A percentile compares a stretch with the other conserved stretches of the same genome.
These are phyloP conservation scores for Cystofilobasidium ferigula DNA, from an alignment of 768 basidiomycete genomes.

Conservation along the genomic window DNA sequence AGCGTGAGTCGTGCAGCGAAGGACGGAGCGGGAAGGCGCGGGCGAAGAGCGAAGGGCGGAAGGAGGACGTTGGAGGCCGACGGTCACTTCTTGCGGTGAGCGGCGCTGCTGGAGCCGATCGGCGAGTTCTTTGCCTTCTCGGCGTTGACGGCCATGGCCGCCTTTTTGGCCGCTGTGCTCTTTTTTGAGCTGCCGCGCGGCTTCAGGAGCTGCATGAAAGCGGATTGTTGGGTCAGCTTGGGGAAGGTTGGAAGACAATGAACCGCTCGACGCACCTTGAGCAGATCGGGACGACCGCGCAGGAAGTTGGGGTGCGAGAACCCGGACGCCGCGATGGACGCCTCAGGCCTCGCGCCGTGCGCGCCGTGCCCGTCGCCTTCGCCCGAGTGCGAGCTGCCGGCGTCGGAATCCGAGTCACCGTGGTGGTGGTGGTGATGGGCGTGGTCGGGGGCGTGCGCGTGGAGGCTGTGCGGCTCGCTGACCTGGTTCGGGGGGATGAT, in stretches of 20 bases:
- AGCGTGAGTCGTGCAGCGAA: too few relatives aligned
- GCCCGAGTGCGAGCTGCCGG: conserved; percentile 12
- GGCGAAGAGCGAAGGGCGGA: too few relatives aligned
- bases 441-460: not conserved
- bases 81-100: too few relatives aligned
- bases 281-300: conserved; percentile 14
- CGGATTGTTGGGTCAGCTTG: not conserved
- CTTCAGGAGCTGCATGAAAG: conserved; percentile 1
- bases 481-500: conserved; percentile 8
- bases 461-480: not conserved
- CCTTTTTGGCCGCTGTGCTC: not conserved
- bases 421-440: not conserved
- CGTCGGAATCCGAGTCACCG: conserved; percentile 8
- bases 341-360: not conserved
- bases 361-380: not conserved
- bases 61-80: too few relatives aligned
- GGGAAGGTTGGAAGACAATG: not conserved
- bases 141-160: not conserved
- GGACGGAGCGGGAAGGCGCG: too few relatives aligned
- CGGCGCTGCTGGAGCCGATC: not conserved
- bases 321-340: conserved; percentile 12
- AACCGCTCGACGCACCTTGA: not conserved
- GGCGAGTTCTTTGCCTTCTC: not conserved
- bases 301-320: conserved; percentile 20
- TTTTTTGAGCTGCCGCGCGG: not conserved